A percentile compares a stretch with the other conserved stretches of the same genome.
Conservation (phyloP, 495 filamentous ascomycete genomes). For the Polyplosphaeria fusca region DNA sequence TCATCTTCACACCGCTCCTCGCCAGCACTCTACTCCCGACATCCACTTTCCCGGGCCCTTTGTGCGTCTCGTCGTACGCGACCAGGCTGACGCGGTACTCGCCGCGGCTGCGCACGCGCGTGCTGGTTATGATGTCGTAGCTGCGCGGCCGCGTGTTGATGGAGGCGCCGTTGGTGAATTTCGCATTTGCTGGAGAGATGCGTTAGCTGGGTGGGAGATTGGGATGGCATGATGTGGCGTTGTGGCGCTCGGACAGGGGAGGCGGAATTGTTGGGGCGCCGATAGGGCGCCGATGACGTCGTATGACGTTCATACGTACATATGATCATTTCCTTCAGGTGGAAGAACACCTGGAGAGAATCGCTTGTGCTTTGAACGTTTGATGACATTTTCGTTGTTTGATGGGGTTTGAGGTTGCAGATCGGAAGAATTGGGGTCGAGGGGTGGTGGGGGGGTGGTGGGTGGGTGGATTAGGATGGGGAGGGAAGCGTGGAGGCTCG, state of each 20-base stretch:
- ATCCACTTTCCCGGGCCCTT: slow-evolving; percentile 9
- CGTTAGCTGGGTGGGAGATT: too few species aligned
- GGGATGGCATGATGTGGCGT: background rate
- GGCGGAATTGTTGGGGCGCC: too few species aligned
- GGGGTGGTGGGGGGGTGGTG: too few species aligned
- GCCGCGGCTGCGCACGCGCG: background rate
- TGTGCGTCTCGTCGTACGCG: slow-evolving; percentile 8
- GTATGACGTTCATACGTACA: too few species aligned
- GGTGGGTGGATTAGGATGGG: too few species aligned
- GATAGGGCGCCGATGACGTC: too few species aligned
- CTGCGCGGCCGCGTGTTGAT: slow-evolving; percentile 2
- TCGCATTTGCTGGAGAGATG: slow-evolving; percentile 10
- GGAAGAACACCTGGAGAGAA: background rate
- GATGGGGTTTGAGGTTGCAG: too few species aligned
- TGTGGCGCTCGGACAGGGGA: too few species aligned
- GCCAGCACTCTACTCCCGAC: slow-evolving; percentile 4
- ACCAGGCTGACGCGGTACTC: slow-evolving; percentile 11
- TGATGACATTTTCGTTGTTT: too few species aligned
- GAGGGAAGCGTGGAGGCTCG: too few species aligned
- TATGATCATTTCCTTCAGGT: slow-evolving; percentile 1
- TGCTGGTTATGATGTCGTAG: slow-evolving; percentile 10
- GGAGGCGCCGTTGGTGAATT: slow-evolving; percentile 1
- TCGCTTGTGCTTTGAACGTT: background rate
- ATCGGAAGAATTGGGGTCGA: too few species aligned
- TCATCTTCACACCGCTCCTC: slow-evolving; percentile 7